Evolutionary conservation across 257 asterid genomes (phyloP).

Genomic region (Scutellaria barbata): DNA sequence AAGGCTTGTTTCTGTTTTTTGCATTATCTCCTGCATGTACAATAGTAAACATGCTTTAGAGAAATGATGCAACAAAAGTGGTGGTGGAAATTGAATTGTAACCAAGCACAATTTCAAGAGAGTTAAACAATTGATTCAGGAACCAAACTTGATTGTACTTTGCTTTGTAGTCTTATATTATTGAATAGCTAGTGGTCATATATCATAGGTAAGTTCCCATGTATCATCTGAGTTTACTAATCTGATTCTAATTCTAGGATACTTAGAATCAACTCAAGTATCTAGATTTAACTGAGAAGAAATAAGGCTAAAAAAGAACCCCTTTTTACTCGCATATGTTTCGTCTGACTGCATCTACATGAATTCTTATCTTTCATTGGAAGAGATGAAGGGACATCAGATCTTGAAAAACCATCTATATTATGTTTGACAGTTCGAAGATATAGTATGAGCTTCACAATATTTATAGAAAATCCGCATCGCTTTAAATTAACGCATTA

Average conservation of each 20-base stretch:
- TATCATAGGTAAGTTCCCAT: no score
- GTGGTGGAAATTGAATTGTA: no score
- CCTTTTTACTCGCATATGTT: no score
- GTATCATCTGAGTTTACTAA: neutral
- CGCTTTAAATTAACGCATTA: no score
- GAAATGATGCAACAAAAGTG: no score
- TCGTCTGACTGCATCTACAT: neutral
- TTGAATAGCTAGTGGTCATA: no score
- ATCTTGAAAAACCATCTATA: neutral
- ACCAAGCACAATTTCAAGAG: neutral
- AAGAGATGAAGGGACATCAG: neutral
- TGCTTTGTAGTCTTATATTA: neutral
- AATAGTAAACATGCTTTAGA: neutral
- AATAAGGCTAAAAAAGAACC: neutral
- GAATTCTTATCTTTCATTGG: neutral
- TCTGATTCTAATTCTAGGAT: neutral
- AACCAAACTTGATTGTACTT: neutral
- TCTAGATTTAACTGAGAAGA: neutral
- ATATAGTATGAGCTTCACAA: no score
- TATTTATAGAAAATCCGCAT: no score
- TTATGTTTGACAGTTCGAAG: no score
- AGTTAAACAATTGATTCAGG: neutral
- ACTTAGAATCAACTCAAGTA: neutral
- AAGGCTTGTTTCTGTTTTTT: no score
- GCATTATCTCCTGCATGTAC: slow-evolving; percentile 18